Evolutionary conservation across 306 rosid species (phyloP), one percentile per base, ranked within the genome.

Genomic region (Gleditsia sinensis): DNA sequence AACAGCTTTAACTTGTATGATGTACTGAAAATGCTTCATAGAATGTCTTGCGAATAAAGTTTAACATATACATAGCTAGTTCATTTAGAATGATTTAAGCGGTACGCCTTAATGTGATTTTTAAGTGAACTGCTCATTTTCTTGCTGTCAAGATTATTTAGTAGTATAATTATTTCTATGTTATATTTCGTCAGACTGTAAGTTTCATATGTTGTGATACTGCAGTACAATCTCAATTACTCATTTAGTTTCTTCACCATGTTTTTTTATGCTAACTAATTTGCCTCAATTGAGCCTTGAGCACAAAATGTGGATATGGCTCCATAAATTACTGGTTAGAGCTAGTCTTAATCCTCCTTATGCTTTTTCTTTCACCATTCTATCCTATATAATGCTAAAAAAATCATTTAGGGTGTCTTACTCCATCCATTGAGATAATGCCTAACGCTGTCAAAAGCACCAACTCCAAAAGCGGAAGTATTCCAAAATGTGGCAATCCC

Each of bases 11-110:
- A 63, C 73, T 40, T 69, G 59, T 70, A 23, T 72, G 19, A 27
- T 40, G 42, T 63, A 58, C 72, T 72, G 72, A 39, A 34, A 77
- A 49, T 17, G 27, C 69, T 60, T 32, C 49, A 34, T 72, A 42
- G 40, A 59, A 10, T 69, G 66, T n/a, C 45, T 7, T 25, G 7
- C 19, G 43, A 53, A 68, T 30, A 62, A 69, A 80, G 17, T 61
- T 50, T 30, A 45, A 57, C 45, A 30, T 42, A 6, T 64, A 14
- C 46, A 24, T 46, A 27, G 28, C 11, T 20, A 36, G 49, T 62
- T 49, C 49, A 12, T 37, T 13, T 63, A 39, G 27, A 58, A 50
- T 40, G 27, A 67, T 74, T 27, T 20, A 40, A 46, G 54, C 48
- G 71, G 55, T 32, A 27, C 60, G 43, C 34, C 67, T 61, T 50